Conservation (phyloP, 176 grass and related monocot species). For the Bonia amplexicaulis region DNA sequence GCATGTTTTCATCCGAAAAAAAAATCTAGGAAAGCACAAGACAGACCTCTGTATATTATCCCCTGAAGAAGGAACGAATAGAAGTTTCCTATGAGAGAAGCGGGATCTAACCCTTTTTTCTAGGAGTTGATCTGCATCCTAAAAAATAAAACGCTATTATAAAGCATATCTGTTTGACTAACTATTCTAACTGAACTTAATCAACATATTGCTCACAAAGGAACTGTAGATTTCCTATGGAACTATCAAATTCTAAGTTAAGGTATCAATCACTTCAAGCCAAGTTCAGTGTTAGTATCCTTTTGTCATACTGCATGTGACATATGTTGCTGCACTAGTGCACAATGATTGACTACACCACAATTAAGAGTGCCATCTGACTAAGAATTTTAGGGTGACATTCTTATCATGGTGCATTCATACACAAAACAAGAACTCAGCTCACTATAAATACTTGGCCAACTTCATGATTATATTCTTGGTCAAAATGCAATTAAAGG, state of each 20-base stretch:
- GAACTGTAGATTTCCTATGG: background rate
- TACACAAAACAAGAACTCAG: constrained; percentile 3
- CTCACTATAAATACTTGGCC: background rate
- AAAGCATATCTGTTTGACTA: background rate
- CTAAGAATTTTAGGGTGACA: background rate
- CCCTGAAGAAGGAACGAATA: constrained; percentile 76
- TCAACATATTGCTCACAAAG: background rate
- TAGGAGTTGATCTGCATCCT: constrained; percentile 91
- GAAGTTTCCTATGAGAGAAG: constrained; percentile 80
- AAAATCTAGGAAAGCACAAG: background rate
- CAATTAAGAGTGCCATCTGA: background rate
- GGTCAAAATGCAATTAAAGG: constrained; percentile 9
- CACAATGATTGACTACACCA: background rate
- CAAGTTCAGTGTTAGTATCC: background rate
- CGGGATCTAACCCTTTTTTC: constrained; percentile 96
- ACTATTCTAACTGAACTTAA: background rate
- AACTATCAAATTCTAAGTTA: background rate
- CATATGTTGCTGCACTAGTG: background rate
- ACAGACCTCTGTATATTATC: constrained; percentile 53
- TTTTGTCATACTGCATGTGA: background rate
- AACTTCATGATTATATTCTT: background rate
- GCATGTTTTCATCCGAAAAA: constrained; percentile 4
- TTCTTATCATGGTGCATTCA: background rate
- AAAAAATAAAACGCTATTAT: constrained; percentile 13
- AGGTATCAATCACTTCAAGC: background rate